phyloP scores from a whole-genome alignment of 768 basidiomycete genomes.

The Kwoniella sp. region DNA sequence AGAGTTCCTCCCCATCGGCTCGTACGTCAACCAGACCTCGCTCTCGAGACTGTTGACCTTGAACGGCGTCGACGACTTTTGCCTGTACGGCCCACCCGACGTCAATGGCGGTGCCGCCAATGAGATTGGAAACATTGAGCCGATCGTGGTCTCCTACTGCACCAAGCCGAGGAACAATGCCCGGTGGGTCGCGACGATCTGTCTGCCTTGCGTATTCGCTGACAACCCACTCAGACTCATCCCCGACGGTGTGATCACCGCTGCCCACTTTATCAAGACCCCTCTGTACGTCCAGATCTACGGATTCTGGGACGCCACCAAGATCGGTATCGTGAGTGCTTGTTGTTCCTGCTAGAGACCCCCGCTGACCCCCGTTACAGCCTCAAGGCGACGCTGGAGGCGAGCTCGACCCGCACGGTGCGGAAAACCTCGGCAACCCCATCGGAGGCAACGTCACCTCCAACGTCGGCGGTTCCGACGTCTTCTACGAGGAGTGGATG shows the following conservation, averaged over 20 bases:
- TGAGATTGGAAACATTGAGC: constrained; percentile 50
- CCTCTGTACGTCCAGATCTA: constrained; percentile 53
- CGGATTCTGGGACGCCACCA: constrained; percentile 56
- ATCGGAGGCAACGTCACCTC: constrained; percentile 51
- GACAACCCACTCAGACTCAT: constrained; percentile 41
- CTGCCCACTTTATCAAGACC: constrained; percentile 52
- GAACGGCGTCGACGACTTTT: constrained; percentile 49
- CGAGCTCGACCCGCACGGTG: constrained; percentile 54
- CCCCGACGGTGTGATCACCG: constrained; percentile 52
- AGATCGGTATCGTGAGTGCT: constrained; percentile 51
- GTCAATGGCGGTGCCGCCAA: constrained; percentile 22
- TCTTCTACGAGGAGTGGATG: constrained; percentile 54
- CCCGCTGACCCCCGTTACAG: constrained; percentile 9
- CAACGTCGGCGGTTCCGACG: constrained; percentile 47
- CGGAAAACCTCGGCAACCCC: constrained; percentile 51
- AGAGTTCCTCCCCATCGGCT: constrained; percentile 36
- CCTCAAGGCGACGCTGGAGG: constrained; percentile 51
- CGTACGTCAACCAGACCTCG: constrained; percentile 47
- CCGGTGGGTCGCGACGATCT: constrained; percentile 21
- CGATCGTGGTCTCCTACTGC: constrained; percentile 51
- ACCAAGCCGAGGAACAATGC: constrained; percentile 52
- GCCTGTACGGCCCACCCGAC: constrained; percentile 41
- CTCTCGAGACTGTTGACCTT: constrained; percentile 41
- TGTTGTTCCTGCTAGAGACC: neutral
- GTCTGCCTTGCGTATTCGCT: neutral